Conservation (phyloP, 2,329 filamentous ascomycete species). For the Epichloe sp. region DNA sequence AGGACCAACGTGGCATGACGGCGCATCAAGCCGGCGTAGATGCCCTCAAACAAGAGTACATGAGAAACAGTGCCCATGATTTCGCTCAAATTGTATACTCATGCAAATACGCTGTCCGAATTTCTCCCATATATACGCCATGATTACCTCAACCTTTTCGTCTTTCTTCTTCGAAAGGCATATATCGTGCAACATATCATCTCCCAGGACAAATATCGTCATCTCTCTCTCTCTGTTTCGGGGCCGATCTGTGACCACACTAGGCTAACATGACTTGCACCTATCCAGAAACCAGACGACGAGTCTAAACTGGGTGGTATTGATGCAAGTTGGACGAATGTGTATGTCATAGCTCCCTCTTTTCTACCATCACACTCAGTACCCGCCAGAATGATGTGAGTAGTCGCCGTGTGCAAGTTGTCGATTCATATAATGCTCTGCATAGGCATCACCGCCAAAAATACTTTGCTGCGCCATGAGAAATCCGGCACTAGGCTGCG, state of each 20-base stretch:
- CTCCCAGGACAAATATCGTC: neutral
- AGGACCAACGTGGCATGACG: no score
- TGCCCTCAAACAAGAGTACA: no score
- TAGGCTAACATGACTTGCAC: no score
- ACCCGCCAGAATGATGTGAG: conserved; percentile 7
- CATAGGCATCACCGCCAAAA: conserved; percentile 10
- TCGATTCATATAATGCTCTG: conserved; percentile 8
- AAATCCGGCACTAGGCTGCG: conserved; percentile 8
- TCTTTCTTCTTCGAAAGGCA: neutral
- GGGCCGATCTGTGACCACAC: no score
- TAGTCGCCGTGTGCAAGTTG: conserved; percentile 7
- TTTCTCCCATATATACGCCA: neutral
- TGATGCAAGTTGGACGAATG: no score
- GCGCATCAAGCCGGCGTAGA: no score
- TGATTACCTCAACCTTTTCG: neutral
- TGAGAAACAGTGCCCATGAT: neutral
- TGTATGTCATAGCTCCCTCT: neutral
- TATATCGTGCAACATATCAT: neutral
- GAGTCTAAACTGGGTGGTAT: no score
- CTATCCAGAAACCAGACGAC: no score
- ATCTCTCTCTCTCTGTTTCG: neutral
- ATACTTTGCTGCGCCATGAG: conserved; percentile 11
- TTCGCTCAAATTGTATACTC: neutral
- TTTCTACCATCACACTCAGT: neutral
- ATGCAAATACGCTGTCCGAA: neutral